Evolutionary conservation across 2,329 filamentous ascomycete species (phyloP).

Genomic region (Apiospora arundinis): DNA sequence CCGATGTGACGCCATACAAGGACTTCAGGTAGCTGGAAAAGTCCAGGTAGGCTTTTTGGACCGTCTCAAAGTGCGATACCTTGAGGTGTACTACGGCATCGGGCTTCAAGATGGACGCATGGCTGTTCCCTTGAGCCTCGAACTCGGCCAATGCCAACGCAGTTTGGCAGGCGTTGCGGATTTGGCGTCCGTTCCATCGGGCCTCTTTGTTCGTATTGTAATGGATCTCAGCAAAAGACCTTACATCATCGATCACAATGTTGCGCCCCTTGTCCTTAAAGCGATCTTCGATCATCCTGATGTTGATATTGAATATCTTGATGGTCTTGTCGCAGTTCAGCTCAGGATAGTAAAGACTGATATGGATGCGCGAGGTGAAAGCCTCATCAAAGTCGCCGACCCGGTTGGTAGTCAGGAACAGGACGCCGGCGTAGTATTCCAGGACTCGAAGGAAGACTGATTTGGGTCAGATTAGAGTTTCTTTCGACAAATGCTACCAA

Average conservation of each 20-base stretch:
- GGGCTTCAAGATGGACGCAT: conserved; percentile 20
- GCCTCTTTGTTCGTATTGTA: conserved; percentile 20
- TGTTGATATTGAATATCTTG: conserved; percentile 29
- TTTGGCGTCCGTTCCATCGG: conserved; percentile 35
- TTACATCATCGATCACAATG: conserved; percentile 25
- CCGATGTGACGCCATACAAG: not conserved
- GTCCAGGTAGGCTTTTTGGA: conserved; percentile 31
- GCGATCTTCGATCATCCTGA: conserved; percentile 25
- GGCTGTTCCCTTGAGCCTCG: conserved; percentile 31
- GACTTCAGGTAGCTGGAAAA: conserved; percentile 31
- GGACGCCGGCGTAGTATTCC: conserved; percentile 45
- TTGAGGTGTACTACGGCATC: conserved; percentile 28
- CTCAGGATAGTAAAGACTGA: conserved; percentile 41
- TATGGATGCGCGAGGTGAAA: conserved; percentile 44
- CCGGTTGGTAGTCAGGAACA: conserved; percentile 50
- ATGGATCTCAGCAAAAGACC: conserved; percentile 26
- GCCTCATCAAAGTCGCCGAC: conserved; percentile 49
- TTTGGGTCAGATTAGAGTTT: too few species aligned
- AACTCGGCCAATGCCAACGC: conserved; percentile 32
- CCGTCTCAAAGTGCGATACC: conserved; percentile 30
- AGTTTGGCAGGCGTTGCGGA: conserved; percentile 35
- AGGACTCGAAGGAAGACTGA: conserved; percentile 43
- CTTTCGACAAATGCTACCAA: too few species aligned
- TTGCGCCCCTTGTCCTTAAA: conserved; percentile 25
- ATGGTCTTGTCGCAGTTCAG: conserved; percentile 28